phyloP scores from a whole-genome alignment of 257 asterid genomes.

The Ilex aquifolium region DNA sequence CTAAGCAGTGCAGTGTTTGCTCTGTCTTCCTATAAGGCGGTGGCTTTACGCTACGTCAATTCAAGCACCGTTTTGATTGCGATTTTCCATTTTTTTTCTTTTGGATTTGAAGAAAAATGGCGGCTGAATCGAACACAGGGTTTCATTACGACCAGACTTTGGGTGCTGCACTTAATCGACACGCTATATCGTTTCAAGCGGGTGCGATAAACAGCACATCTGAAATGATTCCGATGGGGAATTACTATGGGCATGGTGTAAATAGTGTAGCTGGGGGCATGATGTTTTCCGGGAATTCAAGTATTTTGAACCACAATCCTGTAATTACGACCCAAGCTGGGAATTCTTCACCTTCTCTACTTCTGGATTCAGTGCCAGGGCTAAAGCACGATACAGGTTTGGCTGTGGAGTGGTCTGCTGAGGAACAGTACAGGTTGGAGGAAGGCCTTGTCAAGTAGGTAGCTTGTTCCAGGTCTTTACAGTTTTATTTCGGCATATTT shows the following conservation, averaged over 20 bases:
- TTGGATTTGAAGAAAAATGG: constrained; percentile 25
- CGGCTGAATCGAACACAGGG: constrained; percentile 55
- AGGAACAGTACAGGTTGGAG: constrained; percentile 66
- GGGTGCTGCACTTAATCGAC: constrained; percentile 1
- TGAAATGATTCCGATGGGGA: constrained; percentile 41
- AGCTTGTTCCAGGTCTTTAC: constrained; percentile 33
- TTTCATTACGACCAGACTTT: constrained; percentile 28
- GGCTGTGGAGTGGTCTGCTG: constrained; percentile 78
- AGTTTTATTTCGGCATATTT: neutral
- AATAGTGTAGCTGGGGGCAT: constrained; percentile 38
- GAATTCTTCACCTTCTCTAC: constrained; percentile 36
- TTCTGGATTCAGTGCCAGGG: constrained; percentile 62
- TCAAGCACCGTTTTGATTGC: neutral
- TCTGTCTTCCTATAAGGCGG: neutral
- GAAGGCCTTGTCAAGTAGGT: constrained; percentile 90
- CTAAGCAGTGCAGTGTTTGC: neutral
- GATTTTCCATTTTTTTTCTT: neutral
- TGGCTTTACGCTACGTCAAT: neutral
- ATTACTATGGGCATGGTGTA: constrained; percentile 30
- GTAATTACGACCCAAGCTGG: constrained; percentile 27
- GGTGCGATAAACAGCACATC: constrained; percentile 31
- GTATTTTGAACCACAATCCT: constrained; percentile 13
- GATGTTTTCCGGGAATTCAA: constrained; percentile 35
- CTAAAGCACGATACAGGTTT: constrained; percentile 73
- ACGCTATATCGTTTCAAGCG: constrained; percentile 37